Percentiles rank a stretch among this genome's conserved stretches.
Conservation (phyloP, 73 alveolate genomes). For the Blepharisma stoltei region DNA sequence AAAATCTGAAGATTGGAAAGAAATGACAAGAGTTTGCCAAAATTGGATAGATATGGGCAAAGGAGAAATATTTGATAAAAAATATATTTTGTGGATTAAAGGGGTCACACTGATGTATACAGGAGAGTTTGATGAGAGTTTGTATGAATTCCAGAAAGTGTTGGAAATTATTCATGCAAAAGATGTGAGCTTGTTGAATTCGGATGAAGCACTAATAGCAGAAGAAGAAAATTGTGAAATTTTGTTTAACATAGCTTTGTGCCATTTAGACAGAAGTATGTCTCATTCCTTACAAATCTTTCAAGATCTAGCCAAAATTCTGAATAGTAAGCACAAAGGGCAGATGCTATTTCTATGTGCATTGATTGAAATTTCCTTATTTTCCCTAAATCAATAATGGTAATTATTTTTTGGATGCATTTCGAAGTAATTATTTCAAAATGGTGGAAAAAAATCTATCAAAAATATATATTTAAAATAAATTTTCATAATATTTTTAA, state of each 20-base stretch:
- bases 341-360: conserved; percentile 24
- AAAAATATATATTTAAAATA: too few relatives aligned
- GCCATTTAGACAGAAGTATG: neutral
- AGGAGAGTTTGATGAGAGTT: neutral
- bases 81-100: neutral
- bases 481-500: too few relatives aligned
- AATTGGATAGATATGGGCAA: neutral
- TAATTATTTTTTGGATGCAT: too few relatives aligned
- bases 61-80: conserved; percentile 12
- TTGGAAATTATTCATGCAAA: conserved; percentile 12
- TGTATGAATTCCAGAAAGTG: neutral
- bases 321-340: conserved; percentile 12
- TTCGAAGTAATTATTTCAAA: too few relatives aligned
- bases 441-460: too few relatives aligned
- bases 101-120: neutral
- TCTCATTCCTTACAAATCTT: neutral
- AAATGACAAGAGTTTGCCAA: neutral
- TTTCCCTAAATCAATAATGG: too few relatives aligned
- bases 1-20: neutral
- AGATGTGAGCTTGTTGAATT: neutral
- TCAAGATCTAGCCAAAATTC: conserved; percentile 2
- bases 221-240: conserved; percentile 32
- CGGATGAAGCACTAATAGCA: neutral
- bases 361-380: neutral
- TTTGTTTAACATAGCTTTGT: conserved; percentile 7